Evolutionary conservation across 768 basidiomycete genomes (phyloP).

Genomic region (Mycena galericulata): DNA sequence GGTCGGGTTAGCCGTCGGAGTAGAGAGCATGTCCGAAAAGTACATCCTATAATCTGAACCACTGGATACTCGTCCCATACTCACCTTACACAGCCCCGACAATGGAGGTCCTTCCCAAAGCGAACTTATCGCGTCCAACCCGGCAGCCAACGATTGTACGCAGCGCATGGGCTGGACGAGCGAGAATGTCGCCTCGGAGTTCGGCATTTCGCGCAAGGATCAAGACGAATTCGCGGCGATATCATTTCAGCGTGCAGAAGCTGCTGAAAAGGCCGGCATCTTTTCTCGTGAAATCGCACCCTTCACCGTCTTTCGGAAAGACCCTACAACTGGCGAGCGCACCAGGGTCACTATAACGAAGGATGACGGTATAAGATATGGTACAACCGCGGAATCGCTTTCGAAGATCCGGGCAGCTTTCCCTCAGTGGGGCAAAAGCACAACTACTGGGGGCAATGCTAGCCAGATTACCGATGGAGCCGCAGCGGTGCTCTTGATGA

Average conservation of each 20-base stretch:
- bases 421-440: conserved; percentile 81
- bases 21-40: conserved; percentile 89
- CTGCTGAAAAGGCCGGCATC: conserved; percentile 73
- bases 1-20: conserved; percentile 83
- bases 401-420: conserved; percentile 80
- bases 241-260: conserved; percentile 85
- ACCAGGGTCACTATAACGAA: conserved; percentile 66
- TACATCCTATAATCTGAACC: conserved; percentile 48
- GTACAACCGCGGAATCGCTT: conserved; percentile 76
- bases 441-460: conserved; percentile 89
- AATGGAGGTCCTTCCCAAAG: conserved; percentile 70
- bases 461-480: conserved; percentile 89
- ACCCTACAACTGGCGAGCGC: conserved; percentile 65
- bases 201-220: conserved; percentile 75
- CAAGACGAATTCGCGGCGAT: conserved; percentile 81
- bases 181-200: conserved; percentile 86
- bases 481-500: conserved; percentile 87
- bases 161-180: conserved; percentile 92
- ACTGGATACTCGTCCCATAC: conserved; percentile 8
- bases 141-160: conserved; percentile 68
- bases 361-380: conserved; percentile 85
- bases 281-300: conserved; percentile 82
- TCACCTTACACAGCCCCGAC: conserved; percentile 63
- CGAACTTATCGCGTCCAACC: conserved; percentile 68
- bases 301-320: conserved; percentile 73